Conservation (phyloP, 2,329 filamentous ascomycete species). For the Thielaviopsis ethacetica region DNA sequence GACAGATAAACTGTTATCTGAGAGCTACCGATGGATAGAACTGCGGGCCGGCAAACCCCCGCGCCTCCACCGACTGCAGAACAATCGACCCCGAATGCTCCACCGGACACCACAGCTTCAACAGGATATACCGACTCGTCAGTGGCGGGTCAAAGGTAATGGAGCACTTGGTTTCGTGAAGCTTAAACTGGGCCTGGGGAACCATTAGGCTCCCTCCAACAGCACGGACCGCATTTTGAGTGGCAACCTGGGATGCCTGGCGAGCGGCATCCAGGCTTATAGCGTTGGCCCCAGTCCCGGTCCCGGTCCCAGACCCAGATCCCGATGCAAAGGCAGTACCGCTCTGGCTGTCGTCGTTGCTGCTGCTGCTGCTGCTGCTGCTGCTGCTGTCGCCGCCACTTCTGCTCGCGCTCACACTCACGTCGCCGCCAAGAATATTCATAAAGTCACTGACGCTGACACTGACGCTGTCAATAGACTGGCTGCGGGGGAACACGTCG, state of each 20-base stretch:
- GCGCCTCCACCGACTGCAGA: constrained; percentile 68
- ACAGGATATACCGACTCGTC: constrained; percentile 64
- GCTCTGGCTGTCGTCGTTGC: not conserved
- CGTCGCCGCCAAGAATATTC: not conserved
- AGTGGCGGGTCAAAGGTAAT: constrained; percentile 73
- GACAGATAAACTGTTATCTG: constrained; percentile 47
- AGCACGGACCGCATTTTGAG: constrained; percentile 37
- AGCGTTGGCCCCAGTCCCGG: constrained; percentile 19
- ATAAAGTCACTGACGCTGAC: not conserved
- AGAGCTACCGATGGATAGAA: constrained; percentile 43
- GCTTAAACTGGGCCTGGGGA: constrained; percentile 69
- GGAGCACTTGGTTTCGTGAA: constrained; percentile 68
- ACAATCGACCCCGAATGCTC: constrained; percentile 44
- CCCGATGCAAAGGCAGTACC: not conserved
- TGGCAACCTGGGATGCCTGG: constrained; percentile 4
- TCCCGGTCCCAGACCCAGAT: constrained; percentile 17
- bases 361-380: not conserved
- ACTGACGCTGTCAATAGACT: not conserved
- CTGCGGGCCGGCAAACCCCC: constrained; percentile 69
- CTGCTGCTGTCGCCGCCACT: not conserved
- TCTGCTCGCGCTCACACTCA: not conserved
- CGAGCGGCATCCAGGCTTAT: constrained; percentile 3
- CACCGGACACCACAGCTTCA: constrained; percentile 79
- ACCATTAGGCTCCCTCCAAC: constrained; percentile 45
- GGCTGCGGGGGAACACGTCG: constrained; percentile 10